Percentiles rank a stretch among this genome's conserved stretches.
These are phyloP conservation scores for Saccharomyces eubayanus DNA, from an alignment of 805 yeast species.

Conservation along the genomic window DNA sequence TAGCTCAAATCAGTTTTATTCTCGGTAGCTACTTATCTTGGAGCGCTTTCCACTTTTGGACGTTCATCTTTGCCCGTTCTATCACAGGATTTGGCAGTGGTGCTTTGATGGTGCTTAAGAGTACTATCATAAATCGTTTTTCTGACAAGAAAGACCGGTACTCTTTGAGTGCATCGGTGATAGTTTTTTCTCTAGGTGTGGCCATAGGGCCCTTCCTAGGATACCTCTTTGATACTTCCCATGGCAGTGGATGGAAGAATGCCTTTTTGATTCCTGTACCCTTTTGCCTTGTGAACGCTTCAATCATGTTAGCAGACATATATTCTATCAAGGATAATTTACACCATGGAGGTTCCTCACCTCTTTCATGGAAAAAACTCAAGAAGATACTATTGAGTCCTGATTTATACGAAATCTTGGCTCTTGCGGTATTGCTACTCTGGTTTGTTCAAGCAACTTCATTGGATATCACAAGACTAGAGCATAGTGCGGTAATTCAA, in stretches of 20 bases:
- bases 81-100: conserved; percentile 88
- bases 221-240: neutral
- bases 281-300: conserved; percentile 45
- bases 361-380: neutral
- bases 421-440: neutral
- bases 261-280: conserved; percentile 50
- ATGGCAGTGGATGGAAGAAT: conserved; percentile 53
- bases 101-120: conserved; percentile 43
- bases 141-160: neutral
- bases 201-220: neutral
- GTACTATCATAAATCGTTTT: conserved; percentile 12
- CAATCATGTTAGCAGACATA: conserved; percentile 26
- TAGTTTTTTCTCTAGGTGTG: neutral
- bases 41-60: conserved; percentile 37
- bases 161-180: neutral
- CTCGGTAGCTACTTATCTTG: conserved; percentile 53
- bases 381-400: neutral
- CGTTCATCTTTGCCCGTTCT: conserved; percentile 49
- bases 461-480: neutral
- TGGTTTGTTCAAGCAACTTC: neutral
- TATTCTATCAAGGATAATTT: neutral
- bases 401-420: neutral
- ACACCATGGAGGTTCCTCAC: neutral
- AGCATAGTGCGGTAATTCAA: neutral
- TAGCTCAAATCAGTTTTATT: conserved; percentile 49